Conservation (phyloP, 148 eudicot species). For the Nepenthes mirabilis region DNA sequence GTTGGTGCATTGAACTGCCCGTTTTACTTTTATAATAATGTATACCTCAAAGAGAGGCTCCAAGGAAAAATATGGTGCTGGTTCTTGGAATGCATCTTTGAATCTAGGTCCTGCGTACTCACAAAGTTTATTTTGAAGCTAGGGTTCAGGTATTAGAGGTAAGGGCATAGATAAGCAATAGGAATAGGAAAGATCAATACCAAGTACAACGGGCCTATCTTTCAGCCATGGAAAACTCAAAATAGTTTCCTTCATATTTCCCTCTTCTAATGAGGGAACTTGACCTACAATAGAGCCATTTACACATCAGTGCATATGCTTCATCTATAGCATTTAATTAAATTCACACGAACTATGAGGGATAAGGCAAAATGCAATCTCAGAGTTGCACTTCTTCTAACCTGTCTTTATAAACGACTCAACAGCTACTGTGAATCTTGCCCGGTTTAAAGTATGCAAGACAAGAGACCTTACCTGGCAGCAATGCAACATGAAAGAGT, state of each 20-base stretch:
- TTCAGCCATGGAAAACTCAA: constrained; percentile 70
- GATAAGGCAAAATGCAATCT: background rate
- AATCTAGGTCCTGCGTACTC: constrained; percentile 66
- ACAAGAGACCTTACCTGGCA: constrained; percentile 84
- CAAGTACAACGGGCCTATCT: constrained; percentile 70
- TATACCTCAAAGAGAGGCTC: constrained; percentile 87
- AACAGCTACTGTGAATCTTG: constrained; percentile 83
- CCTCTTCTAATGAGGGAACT: constrained; percentile 85
- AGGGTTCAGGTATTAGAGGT: background rate
- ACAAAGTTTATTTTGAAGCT: constrained; percentile 7
- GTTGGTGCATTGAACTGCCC: background rate
- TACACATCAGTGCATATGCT: background rate
- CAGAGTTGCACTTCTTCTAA: constrained; percentile 10
- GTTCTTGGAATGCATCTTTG: constrained; percentile 91
- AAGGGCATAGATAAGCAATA: background rate
- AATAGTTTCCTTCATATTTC: constrained; percentile 73
- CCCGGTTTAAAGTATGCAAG: constrained; percentile 75
- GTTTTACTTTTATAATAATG: background rate
- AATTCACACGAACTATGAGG: background rate
- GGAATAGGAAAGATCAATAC: constrained; percentile 18
- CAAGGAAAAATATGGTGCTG: constrained; percentile 58
- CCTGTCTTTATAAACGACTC: constrained; percentile 89
- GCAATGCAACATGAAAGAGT: constrained; percentile 7
- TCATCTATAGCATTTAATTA: background rate
- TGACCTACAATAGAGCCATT: constrained; percentile 32